Evolutionary conservation across 176 grass and related monocot species (phyloP).

Genomic region (Carex myosuroides): DNA sequence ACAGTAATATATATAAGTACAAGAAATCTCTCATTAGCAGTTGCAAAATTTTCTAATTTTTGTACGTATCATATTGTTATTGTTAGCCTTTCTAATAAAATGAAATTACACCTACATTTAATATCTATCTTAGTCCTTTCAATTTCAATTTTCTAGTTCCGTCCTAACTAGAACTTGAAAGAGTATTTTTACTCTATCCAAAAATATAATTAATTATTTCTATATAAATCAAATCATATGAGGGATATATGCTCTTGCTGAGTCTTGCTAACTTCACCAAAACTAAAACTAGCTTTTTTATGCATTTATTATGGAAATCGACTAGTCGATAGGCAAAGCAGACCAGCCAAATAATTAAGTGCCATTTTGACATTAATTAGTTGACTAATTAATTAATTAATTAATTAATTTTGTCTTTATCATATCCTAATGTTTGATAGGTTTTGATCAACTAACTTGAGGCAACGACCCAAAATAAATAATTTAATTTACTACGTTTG

Average conservation of each 20-base stretch:
- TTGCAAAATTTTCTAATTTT: background rate
- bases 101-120: too few species aligned
- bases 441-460: constrained; percentile 10
- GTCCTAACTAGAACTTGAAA: too few species aligned
- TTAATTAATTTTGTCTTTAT: background rate
- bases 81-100: too few species aligned
- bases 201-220: background rate
- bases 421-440: background rate
- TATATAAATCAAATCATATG: background rate
- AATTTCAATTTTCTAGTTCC: too few species aligned
- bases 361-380: background rate
- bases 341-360: background rate
- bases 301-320: background rate
- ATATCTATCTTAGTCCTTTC: too few species aligned
- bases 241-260: too few species aligned
- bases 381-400: background rate
- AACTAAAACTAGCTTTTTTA: background rate
- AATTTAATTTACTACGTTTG: background rate
- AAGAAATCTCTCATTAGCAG: background rate
- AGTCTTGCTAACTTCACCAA: background rate
- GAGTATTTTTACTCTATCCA: background rate
- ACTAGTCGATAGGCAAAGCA: background rate
- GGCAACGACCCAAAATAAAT: background rate
- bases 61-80: too few species aligned
- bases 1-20: too few species aligned